Evolutionary conservation across 2,329 filamentous ascomycete genomes (phyloP), one percentile per base, ranked within the genome.

Genomic region (Fusarium paranaense): DNA sequence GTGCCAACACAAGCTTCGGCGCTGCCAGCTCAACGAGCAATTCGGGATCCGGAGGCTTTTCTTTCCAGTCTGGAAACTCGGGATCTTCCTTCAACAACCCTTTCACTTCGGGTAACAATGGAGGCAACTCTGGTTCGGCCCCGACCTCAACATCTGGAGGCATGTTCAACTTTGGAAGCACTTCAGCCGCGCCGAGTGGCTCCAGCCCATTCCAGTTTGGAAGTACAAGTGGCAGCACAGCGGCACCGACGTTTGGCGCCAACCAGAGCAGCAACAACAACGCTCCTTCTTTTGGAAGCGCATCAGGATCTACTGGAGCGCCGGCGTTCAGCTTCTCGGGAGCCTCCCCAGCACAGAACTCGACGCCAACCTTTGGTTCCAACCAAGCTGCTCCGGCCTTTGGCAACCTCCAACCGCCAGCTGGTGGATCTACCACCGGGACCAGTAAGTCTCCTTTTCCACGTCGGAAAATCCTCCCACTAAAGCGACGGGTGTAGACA

Each of bases 401-500:
- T 73, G 78, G 78, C 74, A 81, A 80, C 79, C 82, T 85, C 74
- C 83, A 85, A 79, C 82, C 83, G 70, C 84, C 83, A 70, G 80
- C 79, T 79, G 83, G 82, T 80, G 84, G 84, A 61, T 85, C 84
- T 71, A 85, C 83, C 78, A 85, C 84, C 71, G 84, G 84, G 80
- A 86, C 84, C 75, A 85, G 83, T 85, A 85, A 85, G 83, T 85
- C 82, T 80, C 78, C 80, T 79, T 82, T 83, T 81, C 79, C 81
- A 76, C 66, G 78, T 69, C 81, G 83, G 82, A 84, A 83, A 81
- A 85, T 85, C 75, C 81, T 81, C 78, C 83, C 83, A 80, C 83
- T 85, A 85, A 85, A 85, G 83, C 83, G 83, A 80, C 83, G 83
- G 81, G 75, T 80, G 74, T 83, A 88, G 87, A 89, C 83, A 87